Evolutionary conservation across 2,329 filamentous ascomycete species (phyloP).

Genomic region (Penicillium sclerotiorum): DNA sequence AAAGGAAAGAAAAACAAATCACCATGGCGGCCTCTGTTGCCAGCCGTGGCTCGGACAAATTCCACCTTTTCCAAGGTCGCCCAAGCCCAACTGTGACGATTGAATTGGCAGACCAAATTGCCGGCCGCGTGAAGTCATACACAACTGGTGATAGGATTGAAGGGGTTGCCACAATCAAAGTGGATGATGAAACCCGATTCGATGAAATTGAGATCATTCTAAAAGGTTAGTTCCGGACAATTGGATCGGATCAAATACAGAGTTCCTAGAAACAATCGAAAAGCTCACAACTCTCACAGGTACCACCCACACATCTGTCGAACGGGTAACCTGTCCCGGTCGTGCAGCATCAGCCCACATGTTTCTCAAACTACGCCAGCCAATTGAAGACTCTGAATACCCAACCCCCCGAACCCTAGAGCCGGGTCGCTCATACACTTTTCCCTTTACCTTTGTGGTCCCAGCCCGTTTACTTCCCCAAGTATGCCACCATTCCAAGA

Average conservation of each 20-base stretch:
- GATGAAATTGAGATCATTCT: conserved; percentile 63
- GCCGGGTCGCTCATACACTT: conserved; percentile 58
- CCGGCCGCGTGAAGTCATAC: conserved; percentile 50
- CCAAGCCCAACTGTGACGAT: conserved; percentile 36
- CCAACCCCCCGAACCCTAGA: conserved; percentile 58
- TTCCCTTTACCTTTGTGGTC: conserved; percentile 67
- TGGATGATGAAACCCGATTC: conserved; percentile 57
- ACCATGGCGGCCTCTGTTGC: conserved; percentile 29
- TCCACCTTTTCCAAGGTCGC: conserved; percentile 32
- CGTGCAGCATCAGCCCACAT: conserved; percentile 60
- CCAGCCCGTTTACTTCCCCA: conserved; percentile 63
- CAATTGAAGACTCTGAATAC: conserved; percentile 56
- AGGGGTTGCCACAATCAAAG: conserved; percentile 55
- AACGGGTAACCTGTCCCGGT: conserved; percentile 57
- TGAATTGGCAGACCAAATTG: conserved; percentile 31
- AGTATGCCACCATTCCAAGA: conserved; percentile 58
- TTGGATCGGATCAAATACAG: too few species aligned
- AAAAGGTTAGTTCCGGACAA: conserved; percentile 45
- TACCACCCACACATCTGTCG: conserved; percentile 55
- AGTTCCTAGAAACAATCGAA: too few species aligned
- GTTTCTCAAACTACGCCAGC: conserved; percentile 65
- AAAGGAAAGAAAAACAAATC: too few species aligned
- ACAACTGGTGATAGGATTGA: conserved; percentile 62
- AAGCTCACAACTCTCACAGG: too few species aligned
- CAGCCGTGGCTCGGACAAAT: conserved; percentile 27